Conservation (phyloP, 257 asterid genomes). For the Perilla frutescens region DNA sequence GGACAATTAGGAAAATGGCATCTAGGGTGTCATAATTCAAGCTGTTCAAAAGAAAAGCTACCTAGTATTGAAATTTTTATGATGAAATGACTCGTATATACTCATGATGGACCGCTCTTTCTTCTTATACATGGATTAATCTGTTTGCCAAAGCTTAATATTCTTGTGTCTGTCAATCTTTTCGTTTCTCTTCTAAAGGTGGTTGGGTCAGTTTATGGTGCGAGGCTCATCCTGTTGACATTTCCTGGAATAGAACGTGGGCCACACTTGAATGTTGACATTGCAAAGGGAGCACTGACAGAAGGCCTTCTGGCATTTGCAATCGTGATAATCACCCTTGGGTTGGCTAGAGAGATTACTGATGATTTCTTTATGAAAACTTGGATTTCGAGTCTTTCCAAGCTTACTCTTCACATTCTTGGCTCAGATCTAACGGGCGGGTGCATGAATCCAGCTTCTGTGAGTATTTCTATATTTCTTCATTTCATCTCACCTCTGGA, state of each 20-base stretch:
- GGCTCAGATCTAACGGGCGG: constrained; percentile 96
- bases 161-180: background rate
- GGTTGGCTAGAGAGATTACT: constrained; percentile 51
- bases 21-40: background rate
- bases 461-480: constrained; percentile 41
- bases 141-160: constrained; percentile 19
- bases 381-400: constrained; percentile 87
- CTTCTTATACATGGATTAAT: background rate
- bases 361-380: constrained; percentile 71
- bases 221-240: constrained; percentile 57
- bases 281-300: constrained; percentile 77
- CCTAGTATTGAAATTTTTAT: background rate
- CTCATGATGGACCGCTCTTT: background rate
- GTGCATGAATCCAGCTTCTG: constrained; percentile 98
- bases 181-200: constrained; percentile 48
- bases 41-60: background rate
- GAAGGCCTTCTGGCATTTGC: constrained; percentile 79
- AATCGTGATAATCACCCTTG: constrained; percentile 63
- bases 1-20: no score
- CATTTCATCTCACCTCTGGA: background rate
- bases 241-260: constrained; percentile 69
- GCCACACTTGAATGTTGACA: constrained; percentile 70
- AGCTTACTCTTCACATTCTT: constrained; percentile 78
- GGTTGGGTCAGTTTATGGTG: constrained; percentile 79
- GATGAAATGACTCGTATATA: background rate